A percentile compares a stretch with the other conserved stretches of the same genome.
Conservation (phyloP, 2,329 filamentous ascomycete genomes). For the Diaporthe destruens region DNA sequence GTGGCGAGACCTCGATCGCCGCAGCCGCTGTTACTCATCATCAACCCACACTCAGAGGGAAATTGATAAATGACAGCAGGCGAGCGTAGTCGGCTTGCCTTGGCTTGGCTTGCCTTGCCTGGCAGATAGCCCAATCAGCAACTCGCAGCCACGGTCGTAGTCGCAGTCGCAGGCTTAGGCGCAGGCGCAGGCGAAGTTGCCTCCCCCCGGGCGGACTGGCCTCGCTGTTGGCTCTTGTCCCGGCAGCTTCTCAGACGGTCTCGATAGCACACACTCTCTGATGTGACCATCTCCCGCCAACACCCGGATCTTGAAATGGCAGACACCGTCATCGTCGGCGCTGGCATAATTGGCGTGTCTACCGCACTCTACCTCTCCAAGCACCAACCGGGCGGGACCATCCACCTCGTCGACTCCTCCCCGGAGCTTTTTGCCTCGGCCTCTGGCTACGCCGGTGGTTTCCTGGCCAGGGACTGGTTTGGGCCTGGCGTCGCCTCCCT, state of each 20-base stretch:
- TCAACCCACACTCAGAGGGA: not conserved
- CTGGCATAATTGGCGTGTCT: conserved; percentile 77
- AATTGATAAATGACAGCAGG: conserved; percentile 22
- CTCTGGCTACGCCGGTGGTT: conserved; percentile 80
- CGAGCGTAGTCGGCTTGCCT: conserved; percentile 1
- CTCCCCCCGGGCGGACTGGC: conserved; percentile 10
- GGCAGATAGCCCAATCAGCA: conserved; percentile 2
- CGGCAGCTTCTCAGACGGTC: conserved; percentile 28
- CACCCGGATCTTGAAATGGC: conserved; percentile 50
- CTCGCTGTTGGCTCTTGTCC: conserved; percentile 20
- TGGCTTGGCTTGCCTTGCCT: conserved; percentile 6
- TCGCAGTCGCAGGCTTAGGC: not conserved
- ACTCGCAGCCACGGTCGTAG: not conserved
- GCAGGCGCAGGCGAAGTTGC: not conserved
- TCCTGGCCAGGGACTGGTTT: conserved; percentile 82
- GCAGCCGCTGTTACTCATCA: conserved; percentile 25
- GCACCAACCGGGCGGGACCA: conserved; percentile 55
- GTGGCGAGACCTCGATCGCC: conserved; percentile 26
- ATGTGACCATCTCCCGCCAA: conserved; percentile 15
- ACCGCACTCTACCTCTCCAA: conserved; percentile 79
- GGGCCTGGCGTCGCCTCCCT: conserved; percentile 67
- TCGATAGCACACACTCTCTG: conserved; percentile 5
- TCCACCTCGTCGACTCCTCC: conserved; percentile 62
- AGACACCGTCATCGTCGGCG: conserved; percentile 74
- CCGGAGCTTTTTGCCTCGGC: conserved; percentile 77